Evolutionary conservation across 441 rosid genomes (phyloP), one percentile per base, ranked within the genome.

Genomic region (Populus trichocarpa): DNA sequence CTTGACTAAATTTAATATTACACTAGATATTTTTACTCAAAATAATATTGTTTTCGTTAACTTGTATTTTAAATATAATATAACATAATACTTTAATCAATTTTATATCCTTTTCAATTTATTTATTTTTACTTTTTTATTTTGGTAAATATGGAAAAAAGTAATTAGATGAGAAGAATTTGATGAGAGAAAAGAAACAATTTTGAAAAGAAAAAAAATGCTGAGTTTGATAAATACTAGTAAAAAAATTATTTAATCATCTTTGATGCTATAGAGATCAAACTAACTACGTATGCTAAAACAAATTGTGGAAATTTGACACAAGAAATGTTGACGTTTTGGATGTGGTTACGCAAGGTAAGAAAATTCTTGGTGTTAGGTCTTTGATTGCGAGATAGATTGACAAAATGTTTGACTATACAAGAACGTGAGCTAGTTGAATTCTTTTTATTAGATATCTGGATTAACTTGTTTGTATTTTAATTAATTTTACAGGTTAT

Each of bases 391-490:
- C 1, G 20, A 14, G 57, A 50, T 5, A 50, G 20, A 50, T 1
- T 4, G 8, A 50, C 6, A 50, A 50, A 50, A 50, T 50, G 0
- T 50, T 14, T 50, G 57, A 50, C 20, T 14, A 50, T 16, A 0
- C 7, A 1, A 4, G 2, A 1, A 50, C 57, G 57, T 50, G 18
- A 50, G 8, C 3, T 38, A 38, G 0, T 38, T 38, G 46, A 38
- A 10, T 38, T 38, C 46, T 38, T 38, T 38, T 38, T 38, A 0
- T 9, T 9, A 8, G 2, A 36, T 36, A 1, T 36, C 8, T 36
- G 0, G 0, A 36, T 36, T 36, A 36, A 0, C 1, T 36, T 36
- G 2, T 36, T 2, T 36, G 0, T 0, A 36, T 38, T 8, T 38
- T 38, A 8, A 38, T 9, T 38, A 9, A 38, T 36, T 36, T 36